These are phyloP conservation scores for Cyclospora cayetanensis DNA, from an alignment of 169 alveolate species.

Conservation along the genomic window DNA sequence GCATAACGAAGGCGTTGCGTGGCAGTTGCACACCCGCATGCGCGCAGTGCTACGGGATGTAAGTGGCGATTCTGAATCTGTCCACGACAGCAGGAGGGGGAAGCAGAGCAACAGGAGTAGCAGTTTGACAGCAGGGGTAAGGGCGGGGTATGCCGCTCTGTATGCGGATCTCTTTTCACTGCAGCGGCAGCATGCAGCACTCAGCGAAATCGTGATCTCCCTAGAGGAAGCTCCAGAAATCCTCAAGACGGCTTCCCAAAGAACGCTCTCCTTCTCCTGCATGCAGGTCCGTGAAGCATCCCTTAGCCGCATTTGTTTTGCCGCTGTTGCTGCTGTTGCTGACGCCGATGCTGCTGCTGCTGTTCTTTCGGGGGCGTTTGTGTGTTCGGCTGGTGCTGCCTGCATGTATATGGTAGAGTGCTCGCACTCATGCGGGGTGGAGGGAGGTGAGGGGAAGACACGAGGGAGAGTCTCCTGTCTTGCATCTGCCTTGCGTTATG, in stretches of 20 bases:
- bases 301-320: not conserved
- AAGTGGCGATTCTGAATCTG: not conserved
- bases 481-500: not conserved
- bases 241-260: not conserved
- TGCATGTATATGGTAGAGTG: not conserved
- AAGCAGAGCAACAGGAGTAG: conserved; percentile 27
- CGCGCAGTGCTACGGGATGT: not conserved
- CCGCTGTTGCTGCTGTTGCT: conserved; percentile 26
- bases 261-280: not conserved
- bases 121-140: not conserved
- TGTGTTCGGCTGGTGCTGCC: conserved; percentile 18
- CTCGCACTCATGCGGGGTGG: not conserved
- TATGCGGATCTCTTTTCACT: conserved; percentile 4
- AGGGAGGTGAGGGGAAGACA: not conserved
- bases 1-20: not conserved
- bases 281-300: not conserved
- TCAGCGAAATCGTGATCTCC: not conserved
- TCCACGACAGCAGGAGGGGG: not conserved
- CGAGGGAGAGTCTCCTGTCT: not conserved
- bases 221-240: not conserved
- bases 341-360: not conserved
- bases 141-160: not conserved
- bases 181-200: not conserved
- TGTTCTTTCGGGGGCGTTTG: not conserved
- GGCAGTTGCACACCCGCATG: conserved; percentile 29